Evolutionary conservation across 768 basidiomycete genomes (phyloP).

Genomic region (Mycena rebaudengoi): DNA sequence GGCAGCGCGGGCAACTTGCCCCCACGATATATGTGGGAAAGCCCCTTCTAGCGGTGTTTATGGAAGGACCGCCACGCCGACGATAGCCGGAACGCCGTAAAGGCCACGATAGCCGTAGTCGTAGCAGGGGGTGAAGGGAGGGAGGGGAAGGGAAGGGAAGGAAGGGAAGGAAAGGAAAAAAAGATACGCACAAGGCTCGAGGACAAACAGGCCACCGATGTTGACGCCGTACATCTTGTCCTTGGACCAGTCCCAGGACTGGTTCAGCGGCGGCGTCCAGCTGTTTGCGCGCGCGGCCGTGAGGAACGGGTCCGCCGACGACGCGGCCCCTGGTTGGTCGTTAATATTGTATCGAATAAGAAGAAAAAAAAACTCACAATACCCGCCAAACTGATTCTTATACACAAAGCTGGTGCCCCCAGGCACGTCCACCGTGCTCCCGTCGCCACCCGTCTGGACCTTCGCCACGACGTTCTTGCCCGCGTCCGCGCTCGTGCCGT

Average conservation of each 20-base stretch:
- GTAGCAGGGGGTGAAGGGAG: too few relatives aligned
- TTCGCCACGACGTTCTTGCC: too few relatives aligned
- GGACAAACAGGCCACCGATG: constrained; percentile 69
- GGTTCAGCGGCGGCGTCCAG: constrained; percentile 67
- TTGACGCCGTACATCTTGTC: constrained; percentile 57
- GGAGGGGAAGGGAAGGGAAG: background rate
- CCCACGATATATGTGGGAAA: too few relatives aligned
- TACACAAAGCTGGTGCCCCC: constrained; percentile 67
- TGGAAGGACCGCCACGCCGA: too few relatives aligned
- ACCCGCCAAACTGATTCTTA: constrained; percentile 66
- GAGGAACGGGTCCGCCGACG: constrained; percentile 64
- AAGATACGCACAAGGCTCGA: constrained; percentile 59
- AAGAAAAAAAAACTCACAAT: too few relatives aligned
- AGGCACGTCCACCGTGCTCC: constrained; percentile 55
- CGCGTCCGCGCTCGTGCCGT: too few relatives aligned
- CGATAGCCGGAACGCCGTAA: too few relatives aligned
- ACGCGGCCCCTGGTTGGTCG: too few relatives aligned
- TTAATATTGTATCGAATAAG: too few relatives aligned
- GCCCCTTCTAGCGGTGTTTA: too few relatives aligned
- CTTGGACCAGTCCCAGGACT: constrained; percentile 61
- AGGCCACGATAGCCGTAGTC: too few relatives aligned
- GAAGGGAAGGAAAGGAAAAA: constrained; percentile 33
- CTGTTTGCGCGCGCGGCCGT: constrained; percentile 62
- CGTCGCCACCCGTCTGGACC: constrained; percentile 62
- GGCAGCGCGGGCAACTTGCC: too few relatives aligned